Evolutionary conservation across 2,329 filamentous ascomycete species (phyloP).

Genomic region (Stenocarpella maydis): DNA sequence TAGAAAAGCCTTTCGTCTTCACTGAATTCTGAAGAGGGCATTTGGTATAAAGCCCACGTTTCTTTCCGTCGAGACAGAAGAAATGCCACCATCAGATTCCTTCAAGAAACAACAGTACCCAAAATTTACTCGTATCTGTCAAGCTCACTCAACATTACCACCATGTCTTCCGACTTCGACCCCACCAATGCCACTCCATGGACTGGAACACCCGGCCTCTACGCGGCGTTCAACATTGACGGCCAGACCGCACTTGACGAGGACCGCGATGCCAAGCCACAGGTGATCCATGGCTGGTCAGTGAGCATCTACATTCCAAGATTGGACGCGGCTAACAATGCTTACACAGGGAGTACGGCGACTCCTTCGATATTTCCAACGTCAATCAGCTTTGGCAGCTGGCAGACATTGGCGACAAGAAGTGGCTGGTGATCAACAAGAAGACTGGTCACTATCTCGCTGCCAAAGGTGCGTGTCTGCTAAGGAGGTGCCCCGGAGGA

Average conservation of each 20-base stretch:
- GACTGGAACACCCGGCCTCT: slow-evolving; percentile 12
- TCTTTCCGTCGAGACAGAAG: too few relatives aligned
- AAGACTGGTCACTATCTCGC: slow-evolving; percentile 25
- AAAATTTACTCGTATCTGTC: neutral
- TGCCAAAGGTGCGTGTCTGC: slow-evolving; percentile 11
- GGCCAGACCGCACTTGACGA: slow-evolving; percentile 26
- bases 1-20: too few relatives aligned
- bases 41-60: neutral
- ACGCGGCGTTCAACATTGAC: slow-evolving; percentile 16
- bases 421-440: slow-evolving; percentile 31
- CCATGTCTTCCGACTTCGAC: slow-evolving; percentile 20
- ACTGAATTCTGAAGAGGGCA: neutral
- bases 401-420: slow-evolving; percentile 25
- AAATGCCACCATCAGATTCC: neutral
- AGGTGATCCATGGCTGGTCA: slow-evolving; percentile 18
- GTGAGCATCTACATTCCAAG: neutral
- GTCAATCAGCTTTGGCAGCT: slow-evolving; percentile 28
- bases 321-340: neutral
- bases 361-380: slow-evolving; percentile 25
- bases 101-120: neutral
- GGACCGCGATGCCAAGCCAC: slow-evolving; percentile 15
- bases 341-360: slow-evolving; percentile 1
- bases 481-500: neutral
- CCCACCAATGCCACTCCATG: slow-evolving; percentile 13
- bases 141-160: neutral